Evolutionary conservation across 2,329 filamentous ascomycete genomes (phyloP), one percentile per base, ranked within the genome.

Genomic region (Immersiporthe knoxdaviesiana): DNA sequence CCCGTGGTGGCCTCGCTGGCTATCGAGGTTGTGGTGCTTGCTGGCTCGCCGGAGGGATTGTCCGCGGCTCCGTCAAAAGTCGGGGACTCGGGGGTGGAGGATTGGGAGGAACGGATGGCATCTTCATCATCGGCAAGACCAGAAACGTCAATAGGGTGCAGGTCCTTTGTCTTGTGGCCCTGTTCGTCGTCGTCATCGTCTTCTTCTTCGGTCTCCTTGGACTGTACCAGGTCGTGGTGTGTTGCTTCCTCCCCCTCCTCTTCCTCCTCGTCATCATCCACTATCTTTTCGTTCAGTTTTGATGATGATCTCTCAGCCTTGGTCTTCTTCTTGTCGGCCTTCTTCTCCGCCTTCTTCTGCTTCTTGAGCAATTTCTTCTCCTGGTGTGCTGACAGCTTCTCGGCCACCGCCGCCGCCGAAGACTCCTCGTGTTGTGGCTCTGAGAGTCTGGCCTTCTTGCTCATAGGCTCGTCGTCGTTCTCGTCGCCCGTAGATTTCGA

Each of bases 21-120:
- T 67, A 89, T 86, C 24, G 91, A 93, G 39, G 91, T 93, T 61
- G 85, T 87, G 71, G 83, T 82, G 78, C 87, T 88, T 62, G 85
- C 80, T n/a, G 82, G 76, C 70, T 87, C 85, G 70, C 75, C 79
- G 24, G 79, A 74, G 71, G 71, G 81, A 78, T 72, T 84, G 67
- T 82, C 82, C 58, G 64, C 24, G 50, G 63, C 50, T 65, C 80
- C 81, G 76, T 93, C 90, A 74, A 90, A 90, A 2, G 84, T 82
- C 32, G 89, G 87, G 10, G 90, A 92, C 60, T 83, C 80, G n/a
- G 84, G 82, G 37, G 84, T 81, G 63, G 88, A 85, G 39, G 83
- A 82, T 44, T 83, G 82, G 18, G 78, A 76, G 24, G 76, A 75
- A 14, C 32, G 76, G 32, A 79, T 78, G 67, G 82, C 80, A 63